Base-by-base conservation (phyloP, 1,284 basidiomycete genomes). In the Moniliella sp. region DNA sequence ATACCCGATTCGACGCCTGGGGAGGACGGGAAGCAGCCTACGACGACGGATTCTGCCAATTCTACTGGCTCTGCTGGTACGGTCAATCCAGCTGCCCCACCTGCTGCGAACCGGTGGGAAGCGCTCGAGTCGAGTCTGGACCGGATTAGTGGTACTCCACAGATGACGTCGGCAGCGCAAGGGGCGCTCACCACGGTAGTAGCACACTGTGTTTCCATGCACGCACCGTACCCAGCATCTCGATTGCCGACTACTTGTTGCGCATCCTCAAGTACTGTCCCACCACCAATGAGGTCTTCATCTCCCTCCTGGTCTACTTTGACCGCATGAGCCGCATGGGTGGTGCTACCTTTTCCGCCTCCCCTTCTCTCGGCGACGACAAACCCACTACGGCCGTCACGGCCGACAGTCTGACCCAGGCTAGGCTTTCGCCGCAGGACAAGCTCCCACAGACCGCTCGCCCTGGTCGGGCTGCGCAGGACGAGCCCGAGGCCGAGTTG, bases 211-310 rank as follows among this genome's bases (percentile, higher is more conserved):
- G 81, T 27, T 94, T 94, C 60, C 86, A 94, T 60, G 88, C 88
- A 0, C 73, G 88, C 16, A 88, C 93, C 60, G 72, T 94, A 17
- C 88, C 88, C 5, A 79, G 79, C 18, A 94, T 97, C 57, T 71
- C 78, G 15, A 80, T 97, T 50, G 86, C 94, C 61, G 74, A 79
- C 3, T 97, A 97, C 58, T 72, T 97, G 7, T 66, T 88, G 18
- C 75, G 88, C 25, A 97, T 97, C 42, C 73, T 93, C 62, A 93
- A 88, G 57, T 97, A 97, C 61, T 97, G 88, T 60, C 88, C 88
- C 2, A 86, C 86, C 2, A 88, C 86, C 27, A 97, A 94, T 64
- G 82, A 94, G 57, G 88, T 97, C 27, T 97, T 97, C 57, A 68
- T 94, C 5, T 75, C 79, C 25, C 67, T 97, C 27, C 68, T 94